phyloP scores from a whole-genome alignment of 805 yeast species.

The Torulaspora quercuum region DNA sequence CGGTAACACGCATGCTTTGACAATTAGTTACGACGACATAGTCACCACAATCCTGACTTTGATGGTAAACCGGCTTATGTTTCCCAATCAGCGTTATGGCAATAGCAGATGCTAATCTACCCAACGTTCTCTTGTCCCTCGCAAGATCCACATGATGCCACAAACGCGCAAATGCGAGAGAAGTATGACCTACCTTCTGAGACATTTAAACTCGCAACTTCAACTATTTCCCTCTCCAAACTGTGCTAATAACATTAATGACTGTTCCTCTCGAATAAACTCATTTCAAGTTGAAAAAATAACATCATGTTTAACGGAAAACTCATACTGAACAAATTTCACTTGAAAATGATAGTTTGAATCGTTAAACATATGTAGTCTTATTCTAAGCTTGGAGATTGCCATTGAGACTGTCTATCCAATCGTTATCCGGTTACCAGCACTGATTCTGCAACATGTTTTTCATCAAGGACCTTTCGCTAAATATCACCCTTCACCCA shows the following conservation, averaged over 20 bases:
- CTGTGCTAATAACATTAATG: no score
- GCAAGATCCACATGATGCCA: constrained; percentile 98
- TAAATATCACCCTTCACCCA: constrained; percentile 91
- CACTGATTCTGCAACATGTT: constrained; percentile 33
- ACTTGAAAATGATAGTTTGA: no score
- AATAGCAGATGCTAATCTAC: constrained; percentile 85
- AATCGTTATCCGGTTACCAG: background rate
- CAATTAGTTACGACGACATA: constrained; percentile 96
- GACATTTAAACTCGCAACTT: constrained; percentile 26
- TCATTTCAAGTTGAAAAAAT: no score
- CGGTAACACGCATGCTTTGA: constrained; percentile 73
- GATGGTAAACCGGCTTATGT: constrained; percentile 87
- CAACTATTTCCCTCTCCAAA: no score
- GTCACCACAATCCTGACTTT: constrained; percentile 84
- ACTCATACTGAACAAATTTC: no score
- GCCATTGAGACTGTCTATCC: no score
- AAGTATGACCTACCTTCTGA: constrained; percentile 47
- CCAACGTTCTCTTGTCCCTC: constrained; percentile 77
- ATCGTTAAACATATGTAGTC: no score
- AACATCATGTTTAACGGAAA: no score
- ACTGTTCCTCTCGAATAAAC: no score
- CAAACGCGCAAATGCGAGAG: constrained; percentile 71
- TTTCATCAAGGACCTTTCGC: constrained; percentile 76
- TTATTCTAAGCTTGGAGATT: no score
- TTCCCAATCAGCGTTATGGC: constrained; percentile 92